These are phyloP conservation scores for Neofusicoccum sp. DNA, from an alignment of 2,329 filamentous ascomycete genomes.

Conservation along the genomic window DNA sequence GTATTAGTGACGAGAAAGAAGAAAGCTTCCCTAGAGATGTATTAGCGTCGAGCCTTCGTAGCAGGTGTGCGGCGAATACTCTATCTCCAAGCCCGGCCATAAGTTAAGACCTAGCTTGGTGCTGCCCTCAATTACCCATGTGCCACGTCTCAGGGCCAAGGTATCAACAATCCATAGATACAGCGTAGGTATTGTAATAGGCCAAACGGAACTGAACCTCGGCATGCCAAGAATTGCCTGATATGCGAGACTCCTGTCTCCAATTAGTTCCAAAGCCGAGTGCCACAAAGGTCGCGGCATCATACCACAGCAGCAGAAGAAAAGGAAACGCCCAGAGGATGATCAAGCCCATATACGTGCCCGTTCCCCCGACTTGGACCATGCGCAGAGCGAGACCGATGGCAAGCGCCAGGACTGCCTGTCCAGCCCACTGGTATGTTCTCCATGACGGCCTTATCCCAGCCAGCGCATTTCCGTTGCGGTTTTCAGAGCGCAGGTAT, in stretches of 20 bases:
- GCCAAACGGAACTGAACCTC: constrained; percentile 57
- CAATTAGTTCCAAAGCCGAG: constrained; percentile 16
- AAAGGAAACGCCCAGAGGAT: constrained; percentile 70
- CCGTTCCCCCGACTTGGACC: constrained; percentile 50
- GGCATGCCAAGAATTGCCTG: constrained; percentile 66
- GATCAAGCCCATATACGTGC: constrained; percentile 71
- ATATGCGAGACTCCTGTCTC: constrained; percentile 58
- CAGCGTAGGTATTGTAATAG: constrained; percentile 65
- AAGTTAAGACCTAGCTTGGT: constrained; percentile 68
- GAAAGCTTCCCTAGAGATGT: constrained; percentile 57
- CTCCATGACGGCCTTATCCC: not conserved
- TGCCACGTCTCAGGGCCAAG: constrained; percentile 66
- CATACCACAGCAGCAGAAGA: constrained; percentile 62
- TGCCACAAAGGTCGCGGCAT: not conserved
- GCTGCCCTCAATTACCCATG: constrained; percentile 69
- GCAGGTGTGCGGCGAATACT: constrained; percentile 40
- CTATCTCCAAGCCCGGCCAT: constrained; percentile 69
- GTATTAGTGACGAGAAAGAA: constrained; percentile 74
- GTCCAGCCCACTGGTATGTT: constrained; percentile 52
- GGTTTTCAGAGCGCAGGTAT: constrained; percentile 51
- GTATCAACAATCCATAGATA: constrained; percentile 76
- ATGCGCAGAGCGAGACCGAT: constrained; percentile 48
- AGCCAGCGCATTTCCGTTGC: constrained; percentile 14
- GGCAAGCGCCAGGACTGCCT: constrained; percentile 47
- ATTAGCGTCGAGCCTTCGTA: constrained; percentile 16